Percentiles rank a stretch among this genome's conserved stretches.
phyloP scores from a whole-genome alignment of 176 grass and related monocot genomes.

The Chloris gayana region DNA sequence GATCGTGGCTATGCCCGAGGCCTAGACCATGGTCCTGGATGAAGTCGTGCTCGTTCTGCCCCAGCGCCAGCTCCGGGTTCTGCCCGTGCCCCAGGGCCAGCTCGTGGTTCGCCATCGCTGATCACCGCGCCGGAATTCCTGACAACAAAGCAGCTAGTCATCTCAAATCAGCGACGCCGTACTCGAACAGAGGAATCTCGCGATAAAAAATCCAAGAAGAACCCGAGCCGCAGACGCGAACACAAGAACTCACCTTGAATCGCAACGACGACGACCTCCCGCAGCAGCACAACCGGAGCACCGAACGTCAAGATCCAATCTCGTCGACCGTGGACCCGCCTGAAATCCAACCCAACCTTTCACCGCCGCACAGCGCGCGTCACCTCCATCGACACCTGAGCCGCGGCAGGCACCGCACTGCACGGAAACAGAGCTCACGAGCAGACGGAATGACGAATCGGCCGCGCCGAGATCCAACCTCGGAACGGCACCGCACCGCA shows the following conservation, averaged over 20 bases:
- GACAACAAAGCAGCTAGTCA: constrained; percentile 10
- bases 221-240: not conserved
- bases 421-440: not conserved
- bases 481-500: not conserved
- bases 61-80: constrained; percentile 60
- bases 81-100: constrained; percentile 85
- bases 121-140: not conserved
- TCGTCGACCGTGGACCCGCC: not conserved
- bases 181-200: not conserved
- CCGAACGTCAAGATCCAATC: constrained; percentile 8
- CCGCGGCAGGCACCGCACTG: not conserved
- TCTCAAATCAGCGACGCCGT: not conserved
- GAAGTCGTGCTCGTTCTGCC: constrained; percentile 51
- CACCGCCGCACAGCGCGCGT: not conserved
- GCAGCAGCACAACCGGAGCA: not conserved
- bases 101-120: constrained; percentile 81
- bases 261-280: not conserved
- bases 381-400: not conserved
- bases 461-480: not conserved
- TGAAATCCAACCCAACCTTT: not conserved
- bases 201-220: not conserved
- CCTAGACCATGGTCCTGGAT: constrained; percentile 56
- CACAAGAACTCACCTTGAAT: not conserved
- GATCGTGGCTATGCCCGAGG: constrained; percentile 57
- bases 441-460: not conserved